phyloP scores from a whole-genome alignment of 768 basidiomycete species.

The Tephrocybe sp. region DNA sequence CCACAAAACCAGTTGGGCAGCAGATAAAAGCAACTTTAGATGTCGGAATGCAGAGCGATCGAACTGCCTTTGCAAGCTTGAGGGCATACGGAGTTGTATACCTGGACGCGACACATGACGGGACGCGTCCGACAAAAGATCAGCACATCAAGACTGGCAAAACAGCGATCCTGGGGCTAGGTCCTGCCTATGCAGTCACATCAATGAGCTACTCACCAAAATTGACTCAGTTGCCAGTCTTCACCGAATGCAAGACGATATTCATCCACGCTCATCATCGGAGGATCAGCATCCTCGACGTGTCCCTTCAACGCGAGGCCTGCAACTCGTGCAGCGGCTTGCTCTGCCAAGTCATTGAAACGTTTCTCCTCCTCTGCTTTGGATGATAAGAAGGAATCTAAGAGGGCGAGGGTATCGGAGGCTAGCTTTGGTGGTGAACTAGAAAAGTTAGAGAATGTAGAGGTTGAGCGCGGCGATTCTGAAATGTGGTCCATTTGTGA shows the following conservation, averaged over 20 bases:
- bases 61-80: constrained; percentile 31
- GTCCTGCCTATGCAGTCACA: not conserved
- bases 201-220: constrained; percentile 37
- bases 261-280: constrained; percentile 44
- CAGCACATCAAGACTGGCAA: not conserved
- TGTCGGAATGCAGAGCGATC: constrained; percentile 29
- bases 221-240: constrained; percentile 53
- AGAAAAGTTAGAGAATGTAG: constrained; percentile 26
- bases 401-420: constrained; percentile 36
- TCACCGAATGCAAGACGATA: constrained; percentile 43
- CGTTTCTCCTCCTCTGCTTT: constrained; percentile 44
- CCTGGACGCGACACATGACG: constrained; percentile 25
- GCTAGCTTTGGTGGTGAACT: constrained; percentile 37
- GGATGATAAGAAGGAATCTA: constrained; percentile 37
- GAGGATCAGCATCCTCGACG: constrained; percentile 25
- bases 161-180: constrained; percentile 18
- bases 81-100: constrained; percentile 42
- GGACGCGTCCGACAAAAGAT: not conserved
- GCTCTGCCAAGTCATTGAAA: constrained; percentile 39
- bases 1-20: constrained; percentile 49
- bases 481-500: constrained; percentile 18
- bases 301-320: constrained; percentile 28
- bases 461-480: constrained; percentile 25
- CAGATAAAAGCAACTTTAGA: constrained; percentile 43
- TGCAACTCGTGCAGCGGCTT: constrained; percentile 33